Evolutionary conservation across 768 basidiomycete species (phyloP).

Genomic region (Infundibulicybe gibba): DNA sequence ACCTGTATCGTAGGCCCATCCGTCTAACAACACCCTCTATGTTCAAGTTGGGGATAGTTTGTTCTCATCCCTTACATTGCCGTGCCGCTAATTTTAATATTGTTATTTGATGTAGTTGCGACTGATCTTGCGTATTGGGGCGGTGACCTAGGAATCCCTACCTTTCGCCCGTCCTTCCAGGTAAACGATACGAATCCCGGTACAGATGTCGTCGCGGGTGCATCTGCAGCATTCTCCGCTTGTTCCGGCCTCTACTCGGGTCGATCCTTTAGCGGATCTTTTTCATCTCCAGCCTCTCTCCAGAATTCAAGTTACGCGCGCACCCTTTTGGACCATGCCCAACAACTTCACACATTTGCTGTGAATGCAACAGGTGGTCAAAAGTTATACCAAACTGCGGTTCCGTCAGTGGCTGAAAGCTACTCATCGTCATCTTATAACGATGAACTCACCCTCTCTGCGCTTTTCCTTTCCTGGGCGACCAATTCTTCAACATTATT

Average conservation of each 20-base stretch:
- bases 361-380: constrained; percentile 59
- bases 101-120: constrained; percentile 32
- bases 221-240: constrained; percentile 84
- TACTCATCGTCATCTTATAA: constrained; percentile 73
- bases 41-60: constrained; percentile 72
- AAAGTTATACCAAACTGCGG: constrained; percentile 64
- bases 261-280: constrained; percentile 44
- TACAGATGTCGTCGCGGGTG: constrained; percentile 84
- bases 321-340: constrained; percentile 69
- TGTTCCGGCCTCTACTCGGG: constrained; percentile 80
- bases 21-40: constrained; percentile 64
- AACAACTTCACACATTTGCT: constrained; percentile 73
- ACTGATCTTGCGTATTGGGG: constrained; percentile 87
- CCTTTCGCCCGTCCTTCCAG: constrained; percentile 69
- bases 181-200: constrained; percentile 81
- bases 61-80: constrained; percentile 10
- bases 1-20: constrained; percentile 56
- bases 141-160: constrained; percentile 75
- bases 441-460: constrained; percentile 75
- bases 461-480: constrained; percentile 72
- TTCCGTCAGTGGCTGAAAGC: constrained; percentile 56
- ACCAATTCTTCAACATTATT: constrained; percentile 59
- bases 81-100: constrained; percentile 2
- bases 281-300: constrained; percentile 61
- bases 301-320: constrained; percentile 70